Base-by-base conservation (phyloP, 441 rosid genomes). In the Aquilaria agallochum region DNA sequence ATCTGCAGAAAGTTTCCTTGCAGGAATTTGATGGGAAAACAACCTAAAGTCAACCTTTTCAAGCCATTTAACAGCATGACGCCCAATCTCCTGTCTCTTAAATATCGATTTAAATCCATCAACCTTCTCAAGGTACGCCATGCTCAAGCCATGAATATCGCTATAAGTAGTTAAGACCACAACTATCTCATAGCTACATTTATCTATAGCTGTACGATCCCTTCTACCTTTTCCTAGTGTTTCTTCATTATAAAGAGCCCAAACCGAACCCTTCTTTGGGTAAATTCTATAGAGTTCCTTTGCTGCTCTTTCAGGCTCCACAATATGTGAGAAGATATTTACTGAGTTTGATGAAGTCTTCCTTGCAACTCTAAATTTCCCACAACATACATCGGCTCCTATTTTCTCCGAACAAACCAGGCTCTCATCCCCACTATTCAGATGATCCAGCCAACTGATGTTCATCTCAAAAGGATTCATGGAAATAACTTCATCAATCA, bases 11-110 rank as follows among this genome's bases (percentile, higher is more conserved):
- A 91, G 73, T 76, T 83, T 87, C 74, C 78, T 76, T 0, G 98
- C 85, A 59, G 95, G 98, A 78, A 94, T 82, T 81, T 89, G 95
- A 78, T 94, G 98, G 0, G 97, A 91, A 65, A 86, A 78, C 74
- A 82, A 62, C 40, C 72, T 57, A 46, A 87, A 42, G 53, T 80
- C 85, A 20, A 79, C 79, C 60, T 89, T 87, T 60, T 68, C 81
- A 4, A 94, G 69, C 82, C 73, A 80, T 71, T 78, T 83, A 62
- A 94, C 73, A 32, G 92, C 96, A 66, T 83, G 86, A 65, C 64
- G 68, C 48, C 97, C 96, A 33, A 87, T 68, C 58, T 85, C 89
- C 54, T 71, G 78, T 74, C 98, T 79, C 86, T 72, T 84, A 69
- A 81, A 94, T 64, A 87, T 65, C 12, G 81, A 77, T 76, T 70